Base-by-base conservation (phyloP, 805 yeast genomes). In the Clavispora fructus region DNA sequence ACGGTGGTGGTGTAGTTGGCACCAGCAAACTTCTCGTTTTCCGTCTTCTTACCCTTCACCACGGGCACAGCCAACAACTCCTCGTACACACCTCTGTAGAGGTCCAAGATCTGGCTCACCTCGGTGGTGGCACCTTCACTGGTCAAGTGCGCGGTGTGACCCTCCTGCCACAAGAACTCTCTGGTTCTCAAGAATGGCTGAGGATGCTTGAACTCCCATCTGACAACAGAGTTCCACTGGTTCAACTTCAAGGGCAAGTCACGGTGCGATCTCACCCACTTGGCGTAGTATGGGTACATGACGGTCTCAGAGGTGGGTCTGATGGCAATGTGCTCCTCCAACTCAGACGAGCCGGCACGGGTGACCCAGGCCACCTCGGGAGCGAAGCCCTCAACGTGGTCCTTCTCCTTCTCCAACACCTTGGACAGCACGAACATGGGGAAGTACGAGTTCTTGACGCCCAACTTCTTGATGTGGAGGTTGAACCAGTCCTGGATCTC, bases 361-460 rank as follows among this genome's bases (percentile, higher is more conserved):
- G 99, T 94, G 57, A 94, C 99, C 99, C 99, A 94, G 25, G 99
- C 99, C 46, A 94, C 99, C 71, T 94, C 99, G 25, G 99, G 99
- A 40, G 99, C 99, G 67, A 94, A 94, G 39, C 99, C 99, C 71
- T 94, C 99, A 58, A 94, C 82, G 66, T 94, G 99, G 64, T 94
- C 99, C 72, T 94, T 94, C 76, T 94, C 99, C 73, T 84, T 89
- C 73, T 95, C 98, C 60, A 94, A 76, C 19, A 95, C 99, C 58
- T 83, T 80, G 40, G 87, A 76, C 9, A 97, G 90, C 42, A 94
- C 98, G 63, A 94, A 94, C 97, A 94, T 88, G 54, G 99, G 99
- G 86, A 94, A 94, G 68, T 92, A 92, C 25, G 97, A 85, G 70
- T 94, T 94, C 61, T 84, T 82, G 49, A 95, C 99, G 54, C 97